These are phyloP conservation scores for Alternaria solani DNA, from an alignment of 2,329 filamentous ascomycete species.

Conservation along the genomic window DNA sequence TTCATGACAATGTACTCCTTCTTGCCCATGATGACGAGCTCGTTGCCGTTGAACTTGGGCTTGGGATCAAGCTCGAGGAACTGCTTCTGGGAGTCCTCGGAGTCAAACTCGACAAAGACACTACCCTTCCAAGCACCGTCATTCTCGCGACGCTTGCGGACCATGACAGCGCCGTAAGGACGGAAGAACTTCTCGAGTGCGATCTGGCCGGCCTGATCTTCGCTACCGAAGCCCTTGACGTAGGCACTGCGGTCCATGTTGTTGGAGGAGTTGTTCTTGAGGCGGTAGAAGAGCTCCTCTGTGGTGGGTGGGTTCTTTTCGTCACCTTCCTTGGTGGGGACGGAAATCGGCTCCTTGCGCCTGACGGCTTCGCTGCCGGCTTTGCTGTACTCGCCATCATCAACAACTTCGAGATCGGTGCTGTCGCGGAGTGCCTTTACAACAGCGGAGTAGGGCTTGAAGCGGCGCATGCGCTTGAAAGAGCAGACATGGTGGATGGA, in stretches of 20 bases:
- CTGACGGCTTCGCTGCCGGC: constrained; percentile 58
- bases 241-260: constrained; percentile 82
- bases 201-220: constrained; percentile 85
- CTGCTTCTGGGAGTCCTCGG: constrained; percentile 77
- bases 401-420: constrained; percentile 74
- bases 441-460: constrained; percentile 85
- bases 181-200: constrained; percentile 93
- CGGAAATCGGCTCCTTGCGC: constrained; percentile 73
- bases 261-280: constrained; percentile 66
- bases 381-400: constrained; percentile 69
- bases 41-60: constrained; percentile 83
- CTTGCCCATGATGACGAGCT: constrained; percentile 87
- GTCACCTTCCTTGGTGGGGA: constrained; percentile 44
- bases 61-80: constrained; percentile 83
- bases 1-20: constrained; percentile 74
- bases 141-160: constrained; percentile 83
- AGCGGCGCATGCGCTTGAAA: constrained; percentile 96
- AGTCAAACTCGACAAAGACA: constrained; percentile 91
- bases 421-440: constrained; percentile 84
- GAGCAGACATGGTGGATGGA: constrained; percentile 77
- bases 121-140: constrained; percentile 87
- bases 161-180: constrained; percentile 77
- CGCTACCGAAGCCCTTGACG: constrained; percentile 90
- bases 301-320: constrained; percentile 30
- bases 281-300: constrained; percentile 57